Percentiles rank a stretch among this genome's conserved stretches.
phyloP scores from a whole-genome alignment of 2,329 filamentous ascomycete genomes.

The Penicillium sumatraense region DNA sequence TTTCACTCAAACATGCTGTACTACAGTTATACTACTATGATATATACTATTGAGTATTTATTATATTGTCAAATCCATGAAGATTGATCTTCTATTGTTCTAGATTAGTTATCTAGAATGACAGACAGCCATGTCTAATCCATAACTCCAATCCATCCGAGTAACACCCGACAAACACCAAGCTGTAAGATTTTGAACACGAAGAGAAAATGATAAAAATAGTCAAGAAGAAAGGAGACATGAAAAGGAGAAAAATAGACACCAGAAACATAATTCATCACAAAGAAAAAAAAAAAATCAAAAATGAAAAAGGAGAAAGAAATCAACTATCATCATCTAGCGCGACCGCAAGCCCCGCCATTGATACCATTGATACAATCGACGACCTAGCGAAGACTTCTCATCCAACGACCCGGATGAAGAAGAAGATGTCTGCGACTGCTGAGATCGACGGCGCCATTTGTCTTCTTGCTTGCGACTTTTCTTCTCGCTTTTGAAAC shows the following conservation, averaged over 20 bases:
- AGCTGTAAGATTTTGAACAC: no score
- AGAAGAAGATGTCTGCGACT: constrained; percentile 11
- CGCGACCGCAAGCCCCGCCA: constrained; percentile 31
- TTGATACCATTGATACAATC: constrained; percentile 37
- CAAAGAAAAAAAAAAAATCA: background rate
- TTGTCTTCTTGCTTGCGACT: constrained; percentile 30
- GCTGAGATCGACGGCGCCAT: constrained; percentile 24
- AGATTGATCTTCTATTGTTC: no score
- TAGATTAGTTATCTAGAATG: no score
- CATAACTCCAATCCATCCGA: background rate
- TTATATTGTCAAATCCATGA: no score
- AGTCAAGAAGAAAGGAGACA: constrained; percentile 5
- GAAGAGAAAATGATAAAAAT: constrained; percentile 3
- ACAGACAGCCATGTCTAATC: no score
- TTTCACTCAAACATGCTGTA: constrained; percentile 8
- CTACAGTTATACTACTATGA: background rate
- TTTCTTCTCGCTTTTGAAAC: constrained; percentile 38
- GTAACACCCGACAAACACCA: background rate
- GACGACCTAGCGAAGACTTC: constrained; percentile 27
- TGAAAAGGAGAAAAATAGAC: background rate
- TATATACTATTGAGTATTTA: no score
- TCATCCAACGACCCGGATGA: constrained; percentile 21
- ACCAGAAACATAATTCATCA: background rate
- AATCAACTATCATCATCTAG: constrained; percentile 10
- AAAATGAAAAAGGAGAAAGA: constrained; percentile 1